Evolutionary conservation across 2,329 filamentous ascomycete genomes (phyloP).

Genomic region (Echinosphaeria canescens): DNA sequence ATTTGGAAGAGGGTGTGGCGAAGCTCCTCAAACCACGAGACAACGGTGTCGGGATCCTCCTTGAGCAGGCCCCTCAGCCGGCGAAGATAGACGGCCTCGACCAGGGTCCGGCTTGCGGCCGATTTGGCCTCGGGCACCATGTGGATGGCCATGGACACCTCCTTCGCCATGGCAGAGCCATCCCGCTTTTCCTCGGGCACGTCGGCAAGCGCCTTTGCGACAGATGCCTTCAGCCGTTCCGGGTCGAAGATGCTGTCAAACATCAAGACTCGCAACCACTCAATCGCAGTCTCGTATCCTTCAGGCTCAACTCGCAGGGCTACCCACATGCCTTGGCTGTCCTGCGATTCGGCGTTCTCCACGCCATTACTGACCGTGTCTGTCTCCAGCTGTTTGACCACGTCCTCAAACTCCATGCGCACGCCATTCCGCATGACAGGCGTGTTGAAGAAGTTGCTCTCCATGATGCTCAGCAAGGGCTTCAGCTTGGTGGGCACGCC

Average conservation of each 20-base stretch:
- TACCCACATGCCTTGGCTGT: conserved; percentile 63
- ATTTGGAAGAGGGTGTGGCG: conserved; percentile 59
- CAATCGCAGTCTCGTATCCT: conserved; percentile 64
- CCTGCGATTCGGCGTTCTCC: conserved; percentile 43
- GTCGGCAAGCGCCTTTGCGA: conserved; percentile 73
- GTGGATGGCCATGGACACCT: conserved; percentile 59
- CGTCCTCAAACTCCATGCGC: conserved; percentile 69
- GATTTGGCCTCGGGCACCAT: conserved; percentile 54
- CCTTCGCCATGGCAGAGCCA: conserved; percentile 44
- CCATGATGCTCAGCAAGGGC: conserved; percentile 67
- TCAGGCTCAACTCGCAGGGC: conserved; percentile 72
- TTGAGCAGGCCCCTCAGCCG: conserved; percentile 63
- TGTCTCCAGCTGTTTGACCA: conserved; percentile 76
- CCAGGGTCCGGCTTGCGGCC: conserved; percentile 61
- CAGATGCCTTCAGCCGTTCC: conserved; percentile 33
- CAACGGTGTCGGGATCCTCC: conserved; percentile 51
- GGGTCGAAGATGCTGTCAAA: conserved; percentile 80
- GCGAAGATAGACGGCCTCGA: conserved; percentile 74
- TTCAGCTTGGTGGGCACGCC: conserved; percentile 62
- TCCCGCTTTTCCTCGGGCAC: conserved; percentile 83
- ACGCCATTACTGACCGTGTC: conserved; percentile 77
- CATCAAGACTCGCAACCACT: conserved; percentile 71
- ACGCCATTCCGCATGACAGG: conserved; percentile 61
- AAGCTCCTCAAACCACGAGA: conserved; percentile 58
- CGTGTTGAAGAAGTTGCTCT: conserved; percentile 86